Base-by-base conservation (phyloP, 805 yeast species). In the Pichia manshurica region DNA sequence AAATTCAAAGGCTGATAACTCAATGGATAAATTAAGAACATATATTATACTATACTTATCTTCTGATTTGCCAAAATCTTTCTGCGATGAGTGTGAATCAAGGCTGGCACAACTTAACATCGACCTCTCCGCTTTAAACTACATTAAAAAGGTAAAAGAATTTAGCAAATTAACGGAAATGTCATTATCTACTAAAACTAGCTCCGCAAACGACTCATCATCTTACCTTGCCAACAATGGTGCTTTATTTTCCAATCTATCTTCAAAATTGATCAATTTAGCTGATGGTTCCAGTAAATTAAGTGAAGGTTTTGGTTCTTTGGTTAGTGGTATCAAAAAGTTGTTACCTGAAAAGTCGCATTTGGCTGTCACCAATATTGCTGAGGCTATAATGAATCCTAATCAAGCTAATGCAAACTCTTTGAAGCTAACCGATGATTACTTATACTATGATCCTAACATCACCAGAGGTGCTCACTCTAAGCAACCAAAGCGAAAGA, bases 341-440 rank as follows among this genome's bases (percentile, higher is more conserved):
- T 70, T 91, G 44, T 69, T 93, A 51, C 97, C 98, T 0, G 93
- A 86, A 50, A 87, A 86, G 68, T 85, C 87, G 58, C 84, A 83
- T 45, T 78, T 91, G 59, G 96, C 98, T 16, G 77, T 93, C 40
- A 91, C 98, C 4, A 84, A 84, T 58, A 79, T 93, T 28, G 95
- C 90, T 9, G 96, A 90, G 66, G 84, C 96, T 3, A 78, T 93
- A 16, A 82, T 89, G 86, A 95, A 87, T 53, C 96, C 98, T 7
- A 62, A 60, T 16, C 74, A 73, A 50, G 79, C 89, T 4, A 72
- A 81, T 6, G 78, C 74, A 53, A 77, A 76, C 33, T 78, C 84
- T n/a, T 64, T 82, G 44, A 80, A 77, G 55, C 66, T 87, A 42
- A 87, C 96, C 0, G 98, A 90, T 62, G 95, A 87, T 53, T 93